phyloP scores from a whole-genome alignment of 2,329 filamentous ascomycete genomes.

The Anthostomella pinea region DNA sequence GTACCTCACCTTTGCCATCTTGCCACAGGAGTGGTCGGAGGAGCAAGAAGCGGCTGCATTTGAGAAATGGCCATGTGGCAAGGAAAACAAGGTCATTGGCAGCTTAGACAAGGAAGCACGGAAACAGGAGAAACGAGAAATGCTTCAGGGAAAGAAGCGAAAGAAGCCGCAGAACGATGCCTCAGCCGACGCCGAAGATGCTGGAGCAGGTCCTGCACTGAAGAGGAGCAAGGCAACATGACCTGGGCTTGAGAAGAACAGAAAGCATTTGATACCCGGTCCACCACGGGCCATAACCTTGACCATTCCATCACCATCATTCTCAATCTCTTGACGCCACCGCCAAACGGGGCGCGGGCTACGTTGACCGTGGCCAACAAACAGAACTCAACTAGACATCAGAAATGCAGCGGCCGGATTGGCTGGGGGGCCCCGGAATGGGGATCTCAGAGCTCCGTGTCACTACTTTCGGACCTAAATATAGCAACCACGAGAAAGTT shows the following conservation, averaged over 20 bases:
- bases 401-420: no score
- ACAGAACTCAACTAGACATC: no score
- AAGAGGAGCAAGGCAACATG: conserved; percentile 23
- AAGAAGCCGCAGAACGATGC: conserved; percentile 32
- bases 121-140: conserved; percentile 55
- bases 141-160: conserved; percentile 46
- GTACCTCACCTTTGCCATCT: conserved; percentile 89
- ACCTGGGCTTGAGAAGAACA: not conserved
- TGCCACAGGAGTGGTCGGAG: conserved; percentile 82
- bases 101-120: conserved; percentile 52
- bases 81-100: conserved; percentile 51
- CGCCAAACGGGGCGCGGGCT: no score
- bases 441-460: no score
- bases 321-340: no score
- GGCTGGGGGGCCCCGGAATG: no score
- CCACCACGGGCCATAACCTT: no score
- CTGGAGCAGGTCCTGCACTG: conserved; percentile 13
- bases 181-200: conserved; percentile 12
- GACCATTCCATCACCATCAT: no score
- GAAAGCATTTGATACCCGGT: no score
- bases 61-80: conserved; percentile 61
- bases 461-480: no score
- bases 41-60: conserved; percentile 72
- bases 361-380: no score
- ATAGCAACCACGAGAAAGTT: no score